Evolutionary conservation across 2,329 filamentous ascomycete genomes (phyloP), one percentile per base, ranked within the genome.

Genomic region (Colletotrichum euphorbiae): DNA sequence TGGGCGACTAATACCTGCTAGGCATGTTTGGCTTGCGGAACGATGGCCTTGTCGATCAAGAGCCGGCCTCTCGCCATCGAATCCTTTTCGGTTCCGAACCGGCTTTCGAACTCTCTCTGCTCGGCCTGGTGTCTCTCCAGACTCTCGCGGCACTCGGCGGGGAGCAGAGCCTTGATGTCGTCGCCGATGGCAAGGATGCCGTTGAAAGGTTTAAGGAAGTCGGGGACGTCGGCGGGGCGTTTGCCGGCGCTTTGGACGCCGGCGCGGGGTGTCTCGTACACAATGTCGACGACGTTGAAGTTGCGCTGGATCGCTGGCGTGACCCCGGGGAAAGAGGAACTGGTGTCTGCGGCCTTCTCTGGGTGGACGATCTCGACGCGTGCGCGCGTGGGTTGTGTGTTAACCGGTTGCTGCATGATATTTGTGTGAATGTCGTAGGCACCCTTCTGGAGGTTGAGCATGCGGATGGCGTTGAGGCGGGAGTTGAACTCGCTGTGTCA

Each of bases 351-450:
- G 38, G 71, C 73, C 3, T 75, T 72, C 45, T 78, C 76, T 8
- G 79, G 75, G 17, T 80, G 75, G 2, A 97, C 83, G 69, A 91
- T 89, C 79, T 96, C 93, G 83, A 94, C 94, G 68, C 91, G 90
- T 9, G 90, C 93, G 73, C 93, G 92, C 2, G 93, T 96, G 3
- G 96, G 93, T 78, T 99, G 96, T 87, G 94, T 97, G 75, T 87
- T 91, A 70, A 89, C 88, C 0, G 96, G 95, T 76, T 92, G 97
- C 76, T 96, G 93, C 86, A 98, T 91, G 67, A 87, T 81, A 78
- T 99, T 99, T 61, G 96, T 98, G 81, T 98, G 94, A 28, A 95
- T 90, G 74, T 99, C 94, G 79, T 98, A 98, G 61, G 95, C 87
- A 55, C 96, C 96, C 24, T 87, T 81, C 8, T 91, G 83, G 17